Evolutionary conservation across 148 eudicot species (phyloP), one percentile per base, ranked within the genome.

Genomic region (Amaranthus hypochondriacus): DNA sequence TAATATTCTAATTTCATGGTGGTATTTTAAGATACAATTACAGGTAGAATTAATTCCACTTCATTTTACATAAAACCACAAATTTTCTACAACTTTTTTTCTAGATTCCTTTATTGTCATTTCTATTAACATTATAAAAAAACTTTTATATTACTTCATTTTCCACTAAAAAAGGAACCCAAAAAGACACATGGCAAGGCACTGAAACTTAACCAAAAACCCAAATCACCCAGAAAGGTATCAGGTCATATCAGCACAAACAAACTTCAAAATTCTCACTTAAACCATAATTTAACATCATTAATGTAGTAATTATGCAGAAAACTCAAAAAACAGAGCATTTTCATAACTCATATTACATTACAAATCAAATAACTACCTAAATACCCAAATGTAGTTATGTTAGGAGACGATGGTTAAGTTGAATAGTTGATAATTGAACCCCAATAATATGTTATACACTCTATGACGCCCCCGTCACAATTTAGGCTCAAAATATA

Each of bases 151-250:
- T 62, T 42, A 9, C 43, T 13, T 2, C 10, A 62, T 62, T 18
- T 72, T 61, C 42, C 6, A 13, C 48, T 68, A 44, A 44, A 62
- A 48, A 56, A 18, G 54, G 58, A 53, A 58, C 39, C 58, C 39
- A 69, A 70, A 66, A 53, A 47, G 28, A 62, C 56, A 70, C 28
- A 61, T 69, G 62, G 79, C 68, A 68, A 49, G 52, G 47, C 50
- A 69, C 49, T 56, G 62, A 57, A 56, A 70, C 75, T 56, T 65
- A 58, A 43, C 21, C 66, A 47, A 49, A 74, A 79, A 74, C 66
- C 79, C 78, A 65, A 6, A 54, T 57, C 47, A 66, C 59, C 54
- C 56, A 71, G 73, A 55, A 80, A 76, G 70, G 76, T 80, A 72
- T 80, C 73, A 47, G 56, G 71, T 75, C 79, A 80, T 53, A 53